These are phyloP conservation scores for Chenopodium suecicum DNA, from an alignment of 148 eudicot genomes.

Conservation along the genomic window DNA sequence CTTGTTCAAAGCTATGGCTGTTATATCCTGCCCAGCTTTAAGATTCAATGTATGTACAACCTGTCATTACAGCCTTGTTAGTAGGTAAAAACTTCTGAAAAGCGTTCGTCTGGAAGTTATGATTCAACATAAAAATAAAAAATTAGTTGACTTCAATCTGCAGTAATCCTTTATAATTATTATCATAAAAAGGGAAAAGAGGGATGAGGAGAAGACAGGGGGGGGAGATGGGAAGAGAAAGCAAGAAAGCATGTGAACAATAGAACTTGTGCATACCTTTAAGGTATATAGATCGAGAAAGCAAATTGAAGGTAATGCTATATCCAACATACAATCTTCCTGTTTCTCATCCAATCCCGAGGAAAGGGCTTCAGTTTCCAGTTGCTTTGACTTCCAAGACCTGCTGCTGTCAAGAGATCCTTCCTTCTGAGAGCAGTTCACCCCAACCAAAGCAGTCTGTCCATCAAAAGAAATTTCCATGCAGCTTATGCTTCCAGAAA, in stretches of 20 bases:
- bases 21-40: slow-evolving; percentile 73
- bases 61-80: slow-evolving; percentile 44
- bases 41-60: slow-evolving; percentile 69
- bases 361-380: slow-evolving; percentile 28
- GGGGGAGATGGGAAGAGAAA: not conserved
- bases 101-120: not conserved
- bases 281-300: slow-evolving; percentile 74
- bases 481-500: slow-evolving; percentile 61
- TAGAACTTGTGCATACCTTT: slow-evolving; percentile 41
- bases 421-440: slow-evolving; percentile 59
- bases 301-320: slow-evolving; percentile 78
- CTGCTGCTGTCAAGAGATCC: slow-evolving; percentile 32
- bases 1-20: slow-evolving; percentile 75
- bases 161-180: not conserved
- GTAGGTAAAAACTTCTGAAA: slow-evolving; percentile 7
- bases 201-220: no score
- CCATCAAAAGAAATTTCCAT: slow-evolving; percentile 92
- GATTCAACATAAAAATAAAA: no score
- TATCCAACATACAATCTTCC: slow-evolving; percentile 41
- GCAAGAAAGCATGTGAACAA: not conserved
- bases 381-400: slow-evolving; percentile 33
- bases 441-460: slow-evolving; percentile 66
- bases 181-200: not conserved
- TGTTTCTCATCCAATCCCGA: slow-evolving; percentile 33
- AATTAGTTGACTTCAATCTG: no score